A percentile compares a stretch with the other conserved stretches of the same genome.
Conservation (phyloP, 228 moss, liverwort and hornwort species). For the Sphagnum magellanicum region DNA sequence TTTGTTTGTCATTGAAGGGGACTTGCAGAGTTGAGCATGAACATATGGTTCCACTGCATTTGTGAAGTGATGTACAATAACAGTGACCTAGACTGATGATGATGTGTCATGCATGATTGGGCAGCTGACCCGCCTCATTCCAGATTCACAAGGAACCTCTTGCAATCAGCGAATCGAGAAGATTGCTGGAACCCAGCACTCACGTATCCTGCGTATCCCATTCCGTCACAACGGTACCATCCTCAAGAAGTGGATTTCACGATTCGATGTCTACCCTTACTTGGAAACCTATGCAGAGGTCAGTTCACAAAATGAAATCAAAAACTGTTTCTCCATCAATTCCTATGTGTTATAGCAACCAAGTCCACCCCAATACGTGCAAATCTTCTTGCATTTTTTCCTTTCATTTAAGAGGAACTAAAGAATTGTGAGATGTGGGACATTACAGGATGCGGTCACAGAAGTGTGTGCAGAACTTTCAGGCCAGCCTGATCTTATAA, state of each 20-base stretch:
- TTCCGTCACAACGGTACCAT: slow-evolving; percentile 66
- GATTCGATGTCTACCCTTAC: slow-evolving; percentile 94
- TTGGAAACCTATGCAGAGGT: slow-evolving; percentile 84
- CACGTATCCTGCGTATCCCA: slow-evolving; percentile 75
- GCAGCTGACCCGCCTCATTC: slow-evolving; percentile 95
- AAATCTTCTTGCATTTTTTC: too few species aligned
- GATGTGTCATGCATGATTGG: too few species aligned
- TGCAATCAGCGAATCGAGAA: slow-evolving; percentile 78
- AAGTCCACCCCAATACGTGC: too few species aligned
- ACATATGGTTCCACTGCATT: too few species aligned
- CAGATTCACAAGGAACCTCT: slow-evolving; percentile 72
- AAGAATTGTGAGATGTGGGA: too few species aligned
- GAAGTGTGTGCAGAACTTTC: slow-evolving; percentile 63
- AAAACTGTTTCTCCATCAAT: too few species aligned
- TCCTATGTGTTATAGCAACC: too few species aligned
- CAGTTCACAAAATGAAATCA: background rate
- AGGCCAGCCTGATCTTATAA: slow-evolving; percentile 78
- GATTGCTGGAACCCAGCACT: slow-evolving; percentile 57
- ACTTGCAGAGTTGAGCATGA: too few species aligned
- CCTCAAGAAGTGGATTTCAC: slow-evolving; percentile 86
- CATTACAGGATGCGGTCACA: slow-evolving; percentile 53
- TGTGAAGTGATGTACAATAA: too few species aligned
- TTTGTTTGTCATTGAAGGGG: too few species aligned
- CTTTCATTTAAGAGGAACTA: too few species aligned
- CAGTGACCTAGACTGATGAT: too few species aligned